Conservation (phyloP, 148 eudicot species). For the Hydrangea macrophylla region DNA sequence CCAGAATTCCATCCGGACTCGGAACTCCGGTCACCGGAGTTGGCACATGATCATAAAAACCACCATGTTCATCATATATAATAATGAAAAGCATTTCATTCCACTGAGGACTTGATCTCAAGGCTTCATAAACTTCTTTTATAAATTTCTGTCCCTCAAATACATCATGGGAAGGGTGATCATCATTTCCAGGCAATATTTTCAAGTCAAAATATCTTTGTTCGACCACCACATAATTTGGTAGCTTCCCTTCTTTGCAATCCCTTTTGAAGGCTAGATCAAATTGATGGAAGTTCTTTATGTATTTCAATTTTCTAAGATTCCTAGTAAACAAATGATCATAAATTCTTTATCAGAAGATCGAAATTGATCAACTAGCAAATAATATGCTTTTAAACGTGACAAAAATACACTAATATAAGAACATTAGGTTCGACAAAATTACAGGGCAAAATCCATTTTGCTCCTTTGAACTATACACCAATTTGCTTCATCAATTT, state of each 20-base stretch:
- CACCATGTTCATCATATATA: conserved; percentile 63
- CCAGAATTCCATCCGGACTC: conserved; percentile 46
- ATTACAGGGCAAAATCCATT: no score
- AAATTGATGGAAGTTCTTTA: conserved; percentile 58
- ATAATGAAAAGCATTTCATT: conserved; percentile 52
- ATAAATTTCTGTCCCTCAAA: conserved; percentile 49
- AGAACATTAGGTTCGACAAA: no score
- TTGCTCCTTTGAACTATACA: no score
- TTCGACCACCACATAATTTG: conserved; percentile 82
- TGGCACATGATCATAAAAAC: conserved; percentile 63
- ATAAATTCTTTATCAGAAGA: not conserved
- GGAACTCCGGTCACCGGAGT: conserved; percentile 54
- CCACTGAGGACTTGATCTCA: conserved; percentile 71
- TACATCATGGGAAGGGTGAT: conserved; percentile 72
- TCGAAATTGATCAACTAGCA: not conserved
- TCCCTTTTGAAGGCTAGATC: conserved; percentile 68
- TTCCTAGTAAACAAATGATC: conserved; percentile 27
- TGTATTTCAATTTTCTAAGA: conserved; percentile 70
- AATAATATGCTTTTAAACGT: not conserved
- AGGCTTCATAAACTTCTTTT: conserved; percentile 58
- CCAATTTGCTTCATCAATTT: no score
- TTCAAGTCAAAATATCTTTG: conserved; percentile 63
- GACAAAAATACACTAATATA: no score
- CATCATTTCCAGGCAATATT: conserved; percentile 71
- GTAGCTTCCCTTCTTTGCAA: conserved; percentile 74